These are phyloP conservation scores for Calonectria fujianensis DNA, from an alignment of 2,329 filamentous ascomycete species.

Conservation along the genomic window DNA sequence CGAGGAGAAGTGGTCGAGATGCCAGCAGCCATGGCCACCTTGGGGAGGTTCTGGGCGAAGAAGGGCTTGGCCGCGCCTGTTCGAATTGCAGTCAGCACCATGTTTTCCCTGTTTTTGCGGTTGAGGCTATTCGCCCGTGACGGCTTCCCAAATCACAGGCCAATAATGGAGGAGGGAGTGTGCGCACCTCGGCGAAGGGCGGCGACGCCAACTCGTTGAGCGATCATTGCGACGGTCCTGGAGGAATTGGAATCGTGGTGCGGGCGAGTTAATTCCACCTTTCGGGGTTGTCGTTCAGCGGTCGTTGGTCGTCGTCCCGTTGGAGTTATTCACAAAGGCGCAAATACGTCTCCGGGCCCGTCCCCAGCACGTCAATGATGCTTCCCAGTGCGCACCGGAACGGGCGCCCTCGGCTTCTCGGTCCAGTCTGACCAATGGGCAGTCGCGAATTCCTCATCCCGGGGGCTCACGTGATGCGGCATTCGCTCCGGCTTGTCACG, in stretches of 20 bases:
- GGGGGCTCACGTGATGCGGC: constrained; percentile 54
- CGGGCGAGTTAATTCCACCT: constrained; percentile 36
- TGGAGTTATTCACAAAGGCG: constrained; percentile 13
- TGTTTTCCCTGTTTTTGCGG: neutral
- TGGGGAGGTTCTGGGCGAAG: constrained; percentile 69
- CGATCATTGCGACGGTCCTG: constrained; percentile 68
- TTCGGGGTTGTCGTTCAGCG: constrained; percentile 45
- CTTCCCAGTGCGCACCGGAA: constrained; percentile 44
- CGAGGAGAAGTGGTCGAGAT: constrained; percentile 67
- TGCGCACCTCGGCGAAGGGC: constrained; percentile 75
- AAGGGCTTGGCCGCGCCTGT: constrained; percentile 67
- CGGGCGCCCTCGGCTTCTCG: constrained; percentile 65
- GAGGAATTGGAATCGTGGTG: constrained; percentile 34
- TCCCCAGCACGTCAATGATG: constrained; percentile 27
- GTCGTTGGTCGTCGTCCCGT: constrained; percentile 48
- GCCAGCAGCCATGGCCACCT: constrained; percentile 65
- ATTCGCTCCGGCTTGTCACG: constrained; percentile 33
- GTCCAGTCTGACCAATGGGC: constrained; percentile 64
- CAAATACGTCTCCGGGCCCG: neutral
- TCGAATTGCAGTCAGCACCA: constrained; percentile 38
- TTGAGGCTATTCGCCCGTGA: constrained; percentile 47
- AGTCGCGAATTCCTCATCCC: constrained; percentile 61
- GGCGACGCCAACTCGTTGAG: constrained; percentile 74
- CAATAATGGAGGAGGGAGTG: constrained; percentile 11
- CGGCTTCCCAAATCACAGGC: constrained; percentile 8